phyloP scores from a whole-genome alignment of 73 alveolate species.

The Breviolum minutum region DNA sequence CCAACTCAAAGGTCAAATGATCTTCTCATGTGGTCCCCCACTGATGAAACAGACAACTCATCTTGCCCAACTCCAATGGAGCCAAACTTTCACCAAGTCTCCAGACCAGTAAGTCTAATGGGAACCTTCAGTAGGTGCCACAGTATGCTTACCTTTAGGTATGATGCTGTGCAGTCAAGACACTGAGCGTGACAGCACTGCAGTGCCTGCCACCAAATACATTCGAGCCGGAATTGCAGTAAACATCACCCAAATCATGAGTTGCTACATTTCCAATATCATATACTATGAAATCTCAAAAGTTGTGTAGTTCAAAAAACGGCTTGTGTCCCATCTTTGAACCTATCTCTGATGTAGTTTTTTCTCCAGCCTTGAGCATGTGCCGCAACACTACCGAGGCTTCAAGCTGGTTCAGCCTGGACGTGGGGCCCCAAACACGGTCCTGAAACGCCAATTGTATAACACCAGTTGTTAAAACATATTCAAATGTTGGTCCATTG shows the following conservation, averaged over 20 bases:
- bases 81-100: background rate
- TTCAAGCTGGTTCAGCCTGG: constrained; percentile 59
- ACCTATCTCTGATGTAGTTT: background rate
- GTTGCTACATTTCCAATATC: too few species aligned
- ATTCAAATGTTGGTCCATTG: background rate
- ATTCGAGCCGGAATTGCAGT: too few species aligned
- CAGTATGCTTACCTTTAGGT: background rate
- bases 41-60: too few species aligned
- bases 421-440: too few species aligned
- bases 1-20: too few species aligned
- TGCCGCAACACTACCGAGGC: constrained; percentile 94
- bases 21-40: too few species aligned
- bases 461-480: background rate
- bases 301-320: too few species aligned
- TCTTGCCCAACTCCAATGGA: too few species aligned
- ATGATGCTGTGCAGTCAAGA: background rate
- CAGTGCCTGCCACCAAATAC: constrained; percentile 55
- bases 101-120: background rate
- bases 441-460: background rate
- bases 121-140: too few species aligned
- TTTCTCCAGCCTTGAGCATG: constrained; percentile 90
- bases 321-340: too few species aligned
- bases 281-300: too few species aligned
- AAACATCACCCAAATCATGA: too few species aligned
- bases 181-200: constrained; percentile 93